These are phyloP conservation scores for sunflower (Helianthus annuus) DNA, from an alignment of 129 eudicot genomes.

Conservation along the genomic window DNA sequence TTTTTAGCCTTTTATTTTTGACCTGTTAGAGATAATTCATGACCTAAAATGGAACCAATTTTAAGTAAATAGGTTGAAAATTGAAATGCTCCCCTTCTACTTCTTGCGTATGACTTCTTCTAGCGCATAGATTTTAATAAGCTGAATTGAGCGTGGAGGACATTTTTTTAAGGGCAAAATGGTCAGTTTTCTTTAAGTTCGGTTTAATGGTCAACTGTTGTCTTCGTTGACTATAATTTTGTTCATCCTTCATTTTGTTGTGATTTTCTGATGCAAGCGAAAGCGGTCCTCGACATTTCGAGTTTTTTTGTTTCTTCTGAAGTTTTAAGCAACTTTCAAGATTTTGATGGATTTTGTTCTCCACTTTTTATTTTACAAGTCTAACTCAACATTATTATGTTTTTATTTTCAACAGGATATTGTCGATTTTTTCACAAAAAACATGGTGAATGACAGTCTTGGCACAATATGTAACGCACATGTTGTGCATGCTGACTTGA, in stretches of 20 bases:
- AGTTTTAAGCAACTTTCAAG: not conserved
- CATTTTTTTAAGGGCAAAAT: not conserved
- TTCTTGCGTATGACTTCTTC: not conserved
- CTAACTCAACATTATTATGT: not conserved
- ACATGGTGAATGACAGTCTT: conserved; percentile 12
- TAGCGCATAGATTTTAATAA: not conserved
- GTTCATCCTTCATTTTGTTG: not conserved
- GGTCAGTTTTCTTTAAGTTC: not conserved
- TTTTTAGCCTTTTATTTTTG: conserved; percentile 1
- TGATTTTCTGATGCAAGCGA: not conserved
- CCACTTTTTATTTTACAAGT: not conserved
- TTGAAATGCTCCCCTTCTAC: conserved; percentile 1
- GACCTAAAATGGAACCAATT: not conserved
- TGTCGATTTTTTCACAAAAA: not conserved
- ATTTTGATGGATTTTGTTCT: conserved; percentile 8
- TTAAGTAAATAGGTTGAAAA: not conserved
- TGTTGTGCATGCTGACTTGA: conserved; percentile 13
- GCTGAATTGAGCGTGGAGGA: not conserved
- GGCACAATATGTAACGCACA: conserved; percentile 12
- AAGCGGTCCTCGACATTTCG: not conserved
- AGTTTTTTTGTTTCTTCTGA: not conserved
- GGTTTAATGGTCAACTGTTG: not conserved
- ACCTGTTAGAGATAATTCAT: not conserved
- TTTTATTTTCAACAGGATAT: not conserved
- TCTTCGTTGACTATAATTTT: not conserved